These are phyloP conservation scores for Coemansia sp. DNA, from an alignment of 192 early-diverging fungal genomes.

Conservation along the genomic window DNA sequence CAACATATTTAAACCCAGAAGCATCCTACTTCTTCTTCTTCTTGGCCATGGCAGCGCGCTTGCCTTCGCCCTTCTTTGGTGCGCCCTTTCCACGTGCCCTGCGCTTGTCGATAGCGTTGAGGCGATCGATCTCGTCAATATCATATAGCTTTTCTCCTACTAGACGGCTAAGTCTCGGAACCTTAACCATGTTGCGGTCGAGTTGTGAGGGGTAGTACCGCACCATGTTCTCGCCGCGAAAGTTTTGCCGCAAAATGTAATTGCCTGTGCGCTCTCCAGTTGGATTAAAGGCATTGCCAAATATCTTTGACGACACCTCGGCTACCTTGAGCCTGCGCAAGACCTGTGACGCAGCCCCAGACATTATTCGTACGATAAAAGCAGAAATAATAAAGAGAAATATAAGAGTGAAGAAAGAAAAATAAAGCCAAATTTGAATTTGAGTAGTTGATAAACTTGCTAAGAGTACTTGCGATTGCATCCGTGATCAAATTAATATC, in stretches of 20 bases:
- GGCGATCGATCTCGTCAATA: slow-evolving; percentile 66
- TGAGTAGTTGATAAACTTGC: neutral
- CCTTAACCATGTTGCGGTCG: slow-evolving; percentile 29
- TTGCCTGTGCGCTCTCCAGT: slow-evolving; percentile 68
- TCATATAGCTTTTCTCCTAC: slow-evolving; percentile 49
- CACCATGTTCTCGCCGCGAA: slow-evolving; percentile 68
- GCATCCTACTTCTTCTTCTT: slow-evolving; percentile 21
- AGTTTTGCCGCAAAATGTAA: slow-evolving; percentile 69
- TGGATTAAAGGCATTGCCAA: slow-evolving; percentile 72
- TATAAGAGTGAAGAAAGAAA: neutral
- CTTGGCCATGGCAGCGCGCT: slow-evolving; percentile 47
- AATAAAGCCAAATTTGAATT: neutral
- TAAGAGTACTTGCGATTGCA: neutral
- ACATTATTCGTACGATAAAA: slow-evolving; percentile 11
- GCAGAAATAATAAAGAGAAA: neutral
- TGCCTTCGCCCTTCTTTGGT: slow-evolving; percentile 69
- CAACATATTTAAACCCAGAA: neutral
- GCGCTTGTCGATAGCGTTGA: slow-evolving; percentile 67
- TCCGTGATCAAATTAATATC: neutral
- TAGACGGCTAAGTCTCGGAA: slow-evolving; percentile 30
- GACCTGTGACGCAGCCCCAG: slow-evolving; percentile 21
- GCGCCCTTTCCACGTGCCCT: slow-evolving; percentile 78
- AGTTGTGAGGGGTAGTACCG: slow-evolving; percentile 68
- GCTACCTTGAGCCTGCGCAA: slow-evolving; percentile 54
- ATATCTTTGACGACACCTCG: slow-evolving; percentile 66